Conservation (phyloP, 2,329 filamentous ascomycete species). For the Amauroascus niger region DNA sequence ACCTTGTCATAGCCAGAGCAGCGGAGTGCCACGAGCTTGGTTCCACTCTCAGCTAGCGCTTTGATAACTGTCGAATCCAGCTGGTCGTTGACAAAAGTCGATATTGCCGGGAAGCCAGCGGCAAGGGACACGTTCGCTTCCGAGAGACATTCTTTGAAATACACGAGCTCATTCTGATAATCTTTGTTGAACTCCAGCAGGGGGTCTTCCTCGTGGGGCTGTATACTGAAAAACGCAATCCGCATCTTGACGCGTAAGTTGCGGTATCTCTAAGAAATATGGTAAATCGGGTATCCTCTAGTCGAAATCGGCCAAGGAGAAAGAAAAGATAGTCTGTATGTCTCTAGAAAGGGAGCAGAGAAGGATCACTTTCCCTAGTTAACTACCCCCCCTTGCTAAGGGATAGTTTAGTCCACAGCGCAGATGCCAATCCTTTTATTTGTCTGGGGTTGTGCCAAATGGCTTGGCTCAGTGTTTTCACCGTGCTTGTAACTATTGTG, state of each 20-base stretch:
- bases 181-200: slow-evolving; percentile 38
- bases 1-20: slow-evolving; percentile 62
- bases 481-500: no score
- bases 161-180: slow-evolving; percentile 42
- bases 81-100: slow-evolving; percentile 59
- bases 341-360: no score
- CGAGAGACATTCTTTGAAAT: slow-evolving; percentile 50
- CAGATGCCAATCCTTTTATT: no score
- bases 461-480: no score
- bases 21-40: slow-evolving; percentile 52
- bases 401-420: no score
- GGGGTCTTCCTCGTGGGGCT: slow-evolving; percentile 53
- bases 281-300: no score
- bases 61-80: slow-evolving; percentile 45
- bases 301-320: no score
- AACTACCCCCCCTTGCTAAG: no score
- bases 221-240: slow-evolving; percentile 55
- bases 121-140: slow-evolving; percentile 49
- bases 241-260: slow-evolving; percentile 35
- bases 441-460: no score
- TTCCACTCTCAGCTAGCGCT: slow-evolving; percentile 42
- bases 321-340: no score
- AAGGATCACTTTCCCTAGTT: no score
- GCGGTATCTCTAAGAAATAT: no score
- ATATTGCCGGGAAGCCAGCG: slow-evolving; percentile 47